These are phyloP conservation scores for Physcomitrium patens DNA, from an alignment of 225 moss, liverwort and hornwort species.

Conservation along the genomic window DNA sequence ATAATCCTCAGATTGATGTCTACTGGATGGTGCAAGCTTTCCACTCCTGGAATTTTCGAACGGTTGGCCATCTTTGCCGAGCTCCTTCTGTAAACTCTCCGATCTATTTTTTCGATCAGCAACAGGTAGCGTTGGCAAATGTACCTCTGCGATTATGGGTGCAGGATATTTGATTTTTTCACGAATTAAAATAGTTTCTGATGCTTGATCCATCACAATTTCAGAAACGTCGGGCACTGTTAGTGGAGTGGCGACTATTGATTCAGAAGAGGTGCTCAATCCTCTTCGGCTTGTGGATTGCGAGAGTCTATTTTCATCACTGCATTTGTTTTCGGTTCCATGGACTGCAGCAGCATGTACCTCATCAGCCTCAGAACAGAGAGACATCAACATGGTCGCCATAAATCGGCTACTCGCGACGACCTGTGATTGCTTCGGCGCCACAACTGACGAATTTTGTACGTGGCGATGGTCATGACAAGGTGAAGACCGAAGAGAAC, in stretches of 20 bases:
- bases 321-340: slow-evolving; percentile 22
- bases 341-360: slow-evolving; percentile 22
- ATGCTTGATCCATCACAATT: slow-evolving; percentile 33
- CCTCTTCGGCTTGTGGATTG: slow-evolving; percentile 28
- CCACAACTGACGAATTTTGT: slow-evolving; percentile 26
- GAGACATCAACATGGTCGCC: slow-evolving; percentile 61
- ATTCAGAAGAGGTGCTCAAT: slow-evolving; percentile 33
- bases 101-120: neutral
- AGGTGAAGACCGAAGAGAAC: slow-evolving; percentile 35
- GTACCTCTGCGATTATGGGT: neutral
- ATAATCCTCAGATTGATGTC: neutral
- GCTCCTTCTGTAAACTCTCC: slow-evolving; percentile 35
- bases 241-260: slow-evolving; percentile 4
- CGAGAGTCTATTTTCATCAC: slow-evolving; percentile 28
- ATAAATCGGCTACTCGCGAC: slow-evolving; percentile 49
- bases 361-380: slow-evolving; percentile 40
- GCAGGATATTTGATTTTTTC: slow-evolving; percentile 29
- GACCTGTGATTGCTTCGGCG: slow-evolving; percentile 22
- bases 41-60: slow-evolving; percentile 23
- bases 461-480: slow-evolving; percentile 21
- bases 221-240: slow-evolving; percentile 22
- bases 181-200: slow-evolving; percentile 24
- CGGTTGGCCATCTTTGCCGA: slow-evolving; percentile 25
- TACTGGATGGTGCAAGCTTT: slow-evolving; percentile 16
- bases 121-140: slow-evolving; percentile 10